Evolutionary conservation across 1,284 basidiomycete species (phyloP).

Genomic region (Veloporphyrellus conicus): DNA sequence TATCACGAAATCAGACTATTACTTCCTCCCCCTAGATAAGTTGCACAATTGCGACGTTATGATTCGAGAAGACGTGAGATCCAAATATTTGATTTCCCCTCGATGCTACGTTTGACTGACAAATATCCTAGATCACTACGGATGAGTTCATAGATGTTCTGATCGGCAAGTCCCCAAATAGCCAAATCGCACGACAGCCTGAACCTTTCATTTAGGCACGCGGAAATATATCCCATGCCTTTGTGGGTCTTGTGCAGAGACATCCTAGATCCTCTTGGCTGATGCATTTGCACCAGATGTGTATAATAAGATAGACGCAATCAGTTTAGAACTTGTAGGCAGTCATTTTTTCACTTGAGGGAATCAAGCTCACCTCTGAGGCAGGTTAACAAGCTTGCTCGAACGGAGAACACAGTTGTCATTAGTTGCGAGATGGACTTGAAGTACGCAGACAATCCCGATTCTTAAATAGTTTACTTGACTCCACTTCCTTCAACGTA

Average conservation of each 20-base stretch:
- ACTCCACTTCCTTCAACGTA: neutral
- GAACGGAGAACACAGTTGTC: conserved; percentile 82
- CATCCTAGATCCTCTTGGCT: neutral
- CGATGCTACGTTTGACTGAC: neutral
- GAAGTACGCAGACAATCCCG: conserved; percentile 48
- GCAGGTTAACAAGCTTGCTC: conserved; percentile 78
- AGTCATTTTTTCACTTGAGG: neutral
- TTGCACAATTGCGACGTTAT: conserved; percentile 95
- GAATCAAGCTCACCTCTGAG: neutral
- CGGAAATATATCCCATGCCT: conserved; percentile 93
- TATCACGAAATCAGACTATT: neutral
- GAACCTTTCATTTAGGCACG: conserved; percentile 52
- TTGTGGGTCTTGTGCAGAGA: conserved; percentile 45
- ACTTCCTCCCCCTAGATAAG: conserved; percentile 48
- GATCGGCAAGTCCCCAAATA: conserved; percentile 53
- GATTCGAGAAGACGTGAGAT: conserved; percentile 90
- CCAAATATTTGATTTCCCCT: conserved; percentile 1
- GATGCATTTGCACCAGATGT: conserved; percentile 51
- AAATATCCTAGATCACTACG: conserved; percentile 69
- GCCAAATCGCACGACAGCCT: neutral
- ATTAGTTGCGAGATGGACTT: conserved; percentile 93
- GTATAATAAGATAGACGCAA: conserved; percentile 93
- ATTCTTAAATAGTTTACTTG: neutral
- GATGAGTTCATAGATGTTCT: conserved; percentile 98
- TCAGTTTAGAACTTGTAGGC: conserved; percentile 77